Base-by-base conservation (phyloP, 345 rosid species). In the Acer saccharum region DNA sequence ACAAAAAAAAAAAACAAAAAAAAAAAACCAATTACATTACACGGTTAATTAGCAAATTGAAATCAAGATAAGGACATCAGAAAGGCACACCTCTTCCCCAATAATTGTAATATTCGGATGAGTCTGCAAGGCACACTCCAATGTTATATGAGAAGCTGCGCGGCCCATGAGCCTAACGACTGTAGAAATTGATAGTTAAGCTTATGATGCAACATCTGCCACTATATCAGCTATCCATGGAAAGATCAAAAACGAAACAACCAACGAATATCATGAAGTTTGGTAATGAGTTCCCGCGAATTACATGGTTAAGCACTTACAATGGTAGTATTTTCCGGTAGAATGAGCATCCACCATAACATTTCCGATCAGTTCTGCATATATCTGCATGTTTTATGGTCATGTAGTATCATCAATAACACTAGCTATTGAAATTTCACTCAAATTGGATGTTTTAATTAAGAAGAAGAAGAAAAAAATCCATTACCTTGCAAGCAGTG, bases 101-200 rank as follows among this genome's bases (percentile, higher is more conserved):
- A 96, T 91, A 67, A 96, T 79, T 35, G 99, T 92, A 76, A 96
- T 88, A 83, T 94, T 95, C 1, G 99, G 98, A 81, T 93, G 99
- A 67, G 99, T 94, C 86, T 96, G 98, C 86, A 96, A 82, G 80
- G 99, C 99, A 66, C 99, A 94, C 82, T 96, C 98, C 76, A 96
- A 85, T 58, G 99, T 94, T 83, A 96, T 94, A 71, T 96, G 99
- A 27, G 99, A 96, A 76, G 99, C 99, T 27, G 95, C 97, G 78
- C 99, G 99, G 48, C 99, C 99, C 99, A 97, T 97, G 69, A 97
- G 97, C 76, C 99, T 80, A 55, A 97, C 99, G 89, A 97, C 99
- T 96, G 89, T 58, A 83, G 58, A 68, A 32, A 32, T 32, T 0
- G 35, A 32, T 32, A 32, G 35, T 32, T 32, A 32, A 32, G 35